Evolutionary conservation across 345 rosid species (phyloP).

Genomic region (Boechera stricta): DNA sequence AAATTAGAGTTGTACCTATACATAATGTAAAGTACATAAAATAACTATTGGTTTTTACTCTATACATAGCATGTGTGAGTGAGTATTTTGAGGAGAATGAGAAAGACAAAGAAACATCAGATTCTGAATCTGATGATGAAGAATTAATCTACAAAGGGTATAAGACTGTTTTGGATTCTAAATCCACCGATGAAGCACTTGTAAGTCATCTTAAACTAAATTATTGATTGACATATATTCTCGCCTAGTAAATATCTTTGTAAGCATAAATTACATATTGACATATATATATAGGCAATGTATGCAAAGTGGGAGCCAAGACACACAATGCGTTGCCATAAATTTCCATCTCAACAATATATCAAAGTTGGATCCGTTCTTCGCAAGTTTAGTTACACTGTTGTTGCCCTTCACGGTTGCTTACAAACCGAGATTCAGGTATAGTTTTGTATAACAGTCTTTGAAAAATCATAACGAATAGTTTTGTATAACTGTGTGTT

Average conservation of each 20-base stretch:
- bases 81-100: conserved; percentile 56
- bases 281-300: conserved; percentile 57
- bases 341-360: conserved; percentile 73
- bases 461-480: too few relatives aligned
- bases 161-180: conserved; percentile 75
- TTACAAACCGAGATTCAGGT: too few relatives aligned
- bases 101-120: conserved; percentile 42
- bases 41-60: neutral
- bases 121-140: conserved; percentile 47
- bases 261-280: neutral
- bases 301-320: conserved; percentile 93
- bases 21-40: neutral
- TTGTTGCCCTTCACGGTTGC: conserved; percentile 88
- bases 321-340: conserved; percentile 57
- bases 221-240: too few relatives aligned
- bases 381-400: conserved; percentile 77
- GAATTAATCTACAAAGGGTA: conserved; percentile 72
- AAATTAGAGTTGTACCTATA: neutral
- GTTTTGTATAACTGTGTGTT: too few relatives aligned
- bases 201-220: conserved; percentile 50
- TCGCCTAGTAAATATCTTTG: neutral
- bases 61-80: conserved; percentile 60
- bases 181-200: conserved; percentile 73
- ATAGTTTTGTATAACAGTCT: too few relatives aligned
- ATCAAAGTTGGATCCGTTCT: conserved; percentile 81